Conservation (phyloP, 441 rosid species). For the Francoa sonchifolia region DNA sequence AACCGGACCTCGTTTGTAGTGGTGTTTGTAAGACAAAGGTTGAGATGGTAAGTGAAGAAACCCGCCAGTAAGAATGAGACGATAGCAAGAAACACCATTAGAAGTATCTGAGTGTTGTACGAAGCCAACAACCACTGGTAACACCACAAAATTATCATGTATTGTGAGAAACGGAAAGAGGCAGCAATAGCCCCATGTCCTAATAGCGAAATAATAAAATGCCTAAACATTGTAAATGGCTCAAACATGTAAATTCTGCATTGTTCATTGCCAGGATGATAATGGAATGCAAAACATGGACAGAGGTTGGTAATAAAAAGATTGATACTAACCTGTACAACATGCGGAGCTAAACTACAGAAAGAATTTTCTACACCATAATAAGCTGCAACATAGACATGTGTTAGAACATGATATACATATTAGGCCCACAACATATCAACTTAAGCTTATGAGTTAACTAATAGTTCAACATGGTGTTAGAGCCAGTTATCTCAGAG, state of each 20-base stretch:
- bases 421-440: too few relatives aligned
- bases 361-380: conserved; percentile 67
- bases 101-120: conserved; percentile 65
- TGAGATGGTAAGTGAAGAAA: conserved; percentile 65
- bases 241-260: too few relatives aligned
- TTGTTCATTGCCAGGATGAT: too few relatives aligned
- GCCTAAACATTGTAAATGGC: too few relatives aligned
- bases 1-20: conserved; percentile 74
- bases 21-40: conserved; percentile 65
- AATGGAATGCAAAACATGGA: too few relatives aligned
- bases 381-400: conserved; percentile 40
- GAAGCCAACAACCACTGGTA: conserved; percentile 75
- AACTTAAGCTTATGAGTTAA: too few relatives aligned
- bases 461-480: background rate
- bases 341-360: conserved; percentile 51
- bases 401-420: too few relatives aligned
- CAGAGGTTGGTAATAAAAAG: background rate
- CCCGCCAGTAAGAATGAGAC: conserved; percentile 67
- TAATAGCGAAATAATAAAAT: too few relatives aligned
- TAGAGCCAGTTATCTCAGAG: too few relatives aligned
- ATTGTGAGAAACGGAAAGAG: background rate
- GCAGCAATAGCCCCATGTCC: background rate
- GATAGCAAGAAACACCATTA: conserved; percentile 68
- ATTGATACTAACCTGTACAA: conserved; percentile 42
- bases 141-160: conserved; percentile 5